Evolutionary conservation across 352 stramenopile genomes (phyloP).

Genomic region (Globisporangium canariense): DNA sequence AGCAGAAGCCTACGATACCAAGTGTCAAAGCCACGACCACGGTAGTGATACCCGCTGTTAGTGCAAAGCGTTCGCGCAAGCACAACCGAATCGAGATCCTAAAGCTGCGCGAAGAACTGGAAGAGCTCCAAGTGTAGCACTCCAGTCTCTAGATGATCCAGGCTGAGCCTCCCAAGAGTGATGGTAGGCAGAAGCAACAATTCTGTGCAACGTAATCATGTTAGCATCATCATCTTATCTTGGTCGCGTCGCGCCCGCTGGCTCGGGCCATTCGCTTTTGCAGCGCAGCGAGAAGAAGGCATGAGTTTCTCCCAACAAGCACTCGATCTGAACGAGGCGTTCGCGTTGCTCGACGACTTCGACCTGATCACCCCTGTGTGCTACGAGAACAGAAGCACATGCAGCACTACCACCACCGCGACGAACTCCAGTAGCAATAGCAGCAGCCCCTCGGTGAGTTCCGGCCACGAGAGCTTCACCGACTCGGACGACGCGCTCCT

Average conservation of each 20-base stretch:
- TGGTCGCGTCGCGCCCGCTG: too few relatives aligned
- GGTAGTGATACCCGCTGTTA: background rate
- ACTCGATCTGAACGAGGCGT: conserved; percentile 4
- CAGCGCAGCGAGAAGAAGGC: too few relatives aligned
- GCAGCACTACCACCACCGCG: background rate
- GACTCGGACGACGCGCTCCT: too few relatives aligned
- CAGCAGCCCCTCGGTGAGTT: background rate
- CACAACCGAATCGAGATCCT: conserved; percentile 17
- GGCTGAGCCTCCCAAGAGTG: background rate
- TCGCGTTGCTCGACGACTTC: conserved; percentile 10
- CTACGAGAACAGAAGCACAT: background rate
- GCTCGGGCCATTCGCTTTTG: too few relatives aligned
- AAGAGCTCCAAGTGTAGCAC: conserved; percentile 1
- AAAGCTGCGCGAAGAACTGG: conserved; percentile 11
- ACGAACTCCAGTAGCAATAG: background rate
- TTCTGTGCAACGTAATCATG: background rate
- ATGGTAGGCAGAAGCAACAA: background rate
- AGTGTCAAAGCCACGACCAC: too few relatives aligned
- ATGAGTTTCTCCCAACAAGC: background rate
- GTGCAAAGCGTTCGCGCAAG: conserved; percentile 9
- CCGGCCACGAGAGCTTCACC: background rate
- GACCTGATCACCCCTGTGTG: background rate
- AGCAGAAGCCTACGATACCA: background rate
- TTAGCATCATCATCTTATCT: too few relatives aligned
- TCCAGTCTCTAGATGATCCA: background rate